A percentile compares a stretch with the other conserved stretches of the same genome.
Conservation (phyloP, 352 stramenopile species). For the Pythium scleroteichum region DNA sequence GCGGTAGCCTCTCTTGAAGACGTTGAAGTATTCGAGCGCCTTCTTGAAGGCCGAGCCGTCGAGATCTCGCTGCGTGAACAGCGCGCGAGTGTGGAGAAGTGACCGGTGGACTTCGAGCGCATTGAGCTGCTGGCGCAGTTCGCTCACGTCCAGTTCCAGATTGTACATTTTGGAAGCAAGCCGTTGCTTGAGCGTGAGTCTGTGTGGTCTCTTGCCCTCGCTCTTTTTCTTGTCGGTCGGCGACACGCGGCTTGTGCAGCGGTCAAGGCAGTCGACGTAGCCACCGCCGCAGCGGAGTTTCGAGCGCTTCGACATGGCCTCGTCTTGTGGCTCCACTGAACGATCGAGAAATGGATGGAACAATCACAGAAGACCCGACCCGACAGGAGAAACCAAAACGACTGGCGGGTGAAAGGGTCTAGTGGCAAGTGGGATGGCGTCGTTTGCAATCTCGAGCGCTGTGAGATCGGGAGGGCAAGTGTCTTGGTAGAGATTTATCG, state of each 20-base stretch:
- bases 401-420: no score
- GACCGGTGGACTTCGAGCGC: slow-evolving; percentile 4
- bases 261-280: neutral
- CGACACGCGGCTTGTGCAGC: neutral
- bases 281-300: neutral
- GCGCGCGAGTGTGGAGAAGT: slow-evolving; percentile 16
- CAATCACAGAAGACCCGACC: neutral
- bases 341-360: neutral
- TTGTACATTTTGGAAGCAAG: slow-evolving; percentile 17
- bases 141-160: slow-evolving; percentile 19
- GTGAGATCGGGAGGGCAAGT: no score
- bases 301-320: neutral
- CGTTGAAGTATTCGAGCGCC: slow-evolving; percentile 1
- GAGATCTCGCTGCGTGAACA: slow-evolving; percentile 8
- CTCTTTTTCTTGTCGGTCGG: neutral
- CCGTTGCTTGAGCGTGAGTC: slow-evolving; percentile 1
- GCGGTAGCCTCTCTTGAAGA: slow-evolving; percentile 4
- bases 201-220: neutral
- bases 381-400: no score
- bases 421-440: no score
- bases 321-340: neutral
- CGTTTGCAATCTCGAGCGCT: no score
- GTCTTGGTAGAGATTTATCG: no score
- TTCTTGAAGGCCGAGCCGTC: slow-evolving; percentile 11
- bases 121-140: slow-evolving; percentile 7